Percentiles rank a stretch among this genome's conserved stretches.
Conservation (phyloP, 352 stramenopile genomes). For the Pythium dissotocum region DNA sequence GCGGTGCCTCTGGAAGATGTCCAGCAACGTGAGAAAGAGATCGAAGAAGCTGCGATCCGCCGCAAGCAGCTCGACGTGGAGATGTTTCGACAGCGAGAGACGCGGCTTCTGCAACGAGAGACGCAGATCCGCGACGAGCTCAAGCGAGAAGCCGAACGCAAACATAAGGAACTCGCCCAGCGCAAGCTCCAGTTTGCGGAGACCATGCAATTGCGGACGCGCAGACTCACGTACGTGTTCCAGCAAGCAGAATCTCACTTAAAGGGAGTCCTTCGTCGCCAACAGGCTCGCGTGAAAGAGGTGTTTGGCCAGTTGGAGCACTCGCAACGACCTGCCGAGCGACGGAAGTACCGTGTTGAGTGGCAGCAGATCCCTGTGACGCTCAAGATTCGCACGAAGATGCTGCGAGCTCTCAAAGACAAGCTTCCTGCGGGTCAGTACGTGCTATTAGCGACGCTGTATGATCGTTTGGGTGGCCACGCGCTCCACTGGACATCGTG, state of each 20-base stretch:
- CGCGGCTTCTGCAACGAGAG: conserved; percentile 49
- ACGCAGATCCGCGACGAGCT: conserved; percentile 34
- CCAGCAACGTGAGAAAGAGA: conserved; percentile 55
- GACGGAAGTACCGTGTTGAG: conserved; percentile 65
- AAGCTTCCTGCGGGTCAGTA: conserved; percentile 80
- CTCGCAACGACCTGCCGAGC: conserved; percentile 39
- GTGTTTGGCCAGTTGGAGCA: conserved; percentile 56
- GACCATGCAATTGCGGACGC: conserved; percentile 42
- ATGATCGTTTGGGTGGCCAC: conserved; percentile 82
- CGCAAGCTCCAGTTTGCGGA: conserved; percentile 53
- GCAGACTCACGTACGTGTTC: conserved; percentile 69
- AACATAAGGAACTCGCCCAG: conserved; percentile 40
- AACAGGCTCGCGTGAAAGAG: conserved; percentile 66
- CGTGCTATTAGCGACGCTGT: conserved; percentile 81
- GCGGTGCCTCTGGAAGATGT: conserved; percentile 61
- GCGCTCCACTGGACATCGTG: conserved; percentile 74
- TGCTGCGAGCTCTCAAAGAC: conserved; percentile 82
- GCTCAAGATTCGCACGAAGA: conserved; percentile 59
- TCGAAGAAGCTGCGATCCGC: conserved; percentile 55
- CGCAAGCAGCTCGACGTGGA: conserved; percentile 52
- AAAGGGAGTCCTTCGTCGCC: conserved; percentile 45
- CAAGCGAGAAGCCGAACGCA: conserved; percentile 38
- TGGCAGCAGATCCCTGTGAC: conserved; percentile 76
- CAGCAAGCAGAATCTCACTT: conserved; percentile 68
- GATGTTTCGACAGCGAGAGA: conserved; percentile 50